phyloP scores from a whole-genome alignment of 441 rosid genomes.

The Erysimum pusillum region DNA sequence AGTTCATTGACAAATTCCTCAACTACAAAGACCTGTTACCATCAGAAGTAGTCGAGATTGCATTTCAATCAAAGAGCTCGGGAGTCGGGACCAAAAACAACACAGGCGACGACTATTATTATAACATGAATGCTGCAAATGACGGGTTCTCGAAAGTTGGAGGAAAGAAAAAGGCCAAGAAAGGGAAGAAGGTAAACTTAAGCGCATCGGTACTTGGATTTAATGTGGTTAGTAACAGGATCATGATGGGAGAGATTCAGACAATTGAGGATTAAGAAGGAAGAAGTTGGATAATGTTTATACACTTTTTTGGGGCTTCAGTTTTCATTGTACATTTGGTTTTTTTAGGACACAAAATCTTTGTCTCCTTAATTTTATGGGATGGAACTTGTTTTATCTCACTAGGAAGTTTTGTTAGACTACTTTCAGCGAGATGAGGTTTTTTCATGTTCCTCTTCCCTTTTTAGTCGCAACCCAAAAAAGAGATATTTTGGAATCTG shows the following conservation, averaged over 20 bases:
- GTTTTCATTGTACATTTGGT: constrained; percentile 41
- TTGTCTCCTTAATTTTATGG: constrained; percentile 19
- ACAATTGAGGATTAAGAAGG: constrained; percentile 72
- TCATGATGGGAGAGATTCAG: constrained; percentile 99
- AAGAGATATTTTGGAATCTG: not conserved
- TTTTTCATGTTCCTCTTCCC: constrained; percentile 36
- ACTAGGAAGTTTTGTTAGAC: constrained; percentile 44
- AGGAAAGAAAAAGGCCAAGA: constrained; percentile 82
- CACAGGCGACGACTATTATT: constrained; percentile 39
- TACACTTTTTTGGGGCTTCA: constrained; percentile 51
- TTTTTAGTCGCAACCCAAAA: constrained; percentile 16
- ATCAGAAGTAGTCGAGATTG: constrained; percentile 80
- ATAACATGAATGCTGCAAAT: constrained; percentile 17
- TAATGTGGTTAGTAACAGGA: constrained; percentile 94
- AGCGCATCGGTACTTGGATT: constrained; percentile 85
- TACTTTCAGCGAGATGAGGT: constrained; percentile 30
- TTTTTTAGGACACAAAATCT: constrained; percentile 36
- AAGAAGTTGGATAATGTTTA: constrained; percentile 51
- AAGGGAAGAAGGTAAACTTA: constrained; percentile 95
- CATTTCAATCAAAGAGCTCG: constrained; percentile 65
- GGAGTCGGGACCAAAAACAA: constrained; percentile 54
- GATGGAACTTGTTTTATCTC: constrained; percentile 39
- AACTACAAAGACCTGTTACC: constrained; percentile 83
- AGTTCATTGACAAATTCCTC: constrained; percentile 92
- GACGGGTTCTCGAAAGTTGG: constrained; percentile 80